A percentile compares a stretch with the other conserved stretches of the same genome.
These are phyloP conservation scores for Planoprotostelium fungivorum DNA, from an alignment of 78 protist genomes.

Conservation along the genomic window DNA sequence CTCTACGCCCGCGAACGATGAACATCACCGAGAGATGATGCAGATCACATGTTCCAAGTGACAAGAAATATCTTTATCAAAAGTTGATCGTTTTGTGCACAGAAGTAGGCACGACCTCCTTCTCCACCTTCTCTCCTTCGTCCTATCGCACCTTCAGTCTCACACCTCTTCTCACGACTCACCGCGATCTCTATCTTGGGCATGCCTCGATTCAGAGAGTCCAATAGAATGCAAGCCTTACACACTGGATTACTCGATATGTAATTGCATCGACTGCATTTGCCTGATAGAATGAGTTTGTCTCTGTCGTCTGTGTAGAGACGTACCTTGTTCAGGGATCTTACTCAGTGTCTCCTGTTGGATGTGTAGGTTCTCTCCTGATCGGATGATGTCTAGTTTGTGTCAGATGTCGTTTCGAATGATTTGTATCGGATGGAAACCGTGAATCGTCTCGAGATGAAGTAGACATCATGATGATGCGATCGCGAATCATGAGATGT, in stretches of 20 bases:
- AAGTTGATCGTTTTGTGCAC: neutral
- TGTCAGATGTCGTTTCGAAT: neutral
- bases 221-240: slow-evolving; percentile 78
- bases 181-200: slow-evolving; percentile 13
- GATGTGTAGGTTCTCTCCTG: slow-evolving; percentile 28
- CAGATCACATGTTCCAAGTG: too few relatives aligned
- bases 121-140: neutral
- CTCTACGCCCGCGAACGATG: too few relatives aligned
- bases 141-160: too few relatives aligned
- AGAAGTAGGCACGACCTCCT: neutral
- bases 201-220: slow-evolving; percentile 65
- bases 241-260: slow-evolving; percentile 64
- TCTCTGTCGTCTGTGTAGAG: neutral
- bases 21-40: too few relatives aligned
- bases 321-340: slow-evolving; percentile 45
- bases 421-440: neutral
- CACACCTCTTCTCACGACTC: neutral
- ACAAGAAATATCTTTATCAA: too few relatives aligned
- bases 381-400: slow-evolving; percentile 31
- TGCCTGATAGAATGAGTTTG: neutral
- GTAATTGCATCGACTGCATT: slow-evolving; percentile 68
- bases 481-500: neutral
- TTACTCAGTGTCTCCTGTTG: slow-evolving; percentile 14
- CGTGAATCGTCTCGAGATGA: slow-evolving; percentile 9
- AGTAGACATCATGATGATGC: too few relatives aligned